Evolutionary conservation across 305 asterid species (phyloP).

Genomic region (Andrographis paniculata): DNA sequence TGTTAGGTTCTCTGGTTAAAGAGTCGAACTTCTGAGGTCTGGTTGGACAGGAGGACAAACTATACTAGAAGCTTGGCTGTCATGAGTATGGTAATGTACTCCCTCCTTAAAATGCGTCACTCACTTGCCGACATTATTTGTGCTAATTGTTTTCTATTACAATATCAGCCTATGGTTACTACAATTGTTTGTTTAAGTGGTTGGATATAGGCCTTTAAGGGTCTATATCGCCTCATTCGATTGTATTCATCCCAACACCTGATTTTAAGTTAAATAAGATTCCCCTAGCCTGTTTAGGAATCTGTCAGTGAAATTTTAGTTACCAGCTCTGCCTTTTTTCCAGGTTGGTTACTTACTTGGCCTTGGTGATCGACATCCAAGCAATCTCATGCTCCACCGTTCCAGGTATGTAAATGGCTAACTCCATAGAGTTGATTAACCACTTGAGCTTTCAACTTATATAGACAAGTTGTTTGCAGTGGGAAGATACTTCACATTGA

Average conservation of each 20-base stretch:
- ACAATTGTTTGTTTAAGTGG: background rate
- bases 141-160: conserved; percentile 1
- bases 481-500: conserved; percentile 98
- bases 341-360: conserved; percentile 99
- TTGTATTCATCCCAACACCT: background rate
- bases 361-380: conserved; percentile 98
- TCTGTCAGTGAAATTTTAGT: conserved; percentile 3
- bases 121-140: conserved; percentile 6
- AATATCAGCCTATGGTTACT: background rate
- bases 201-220: background rate
- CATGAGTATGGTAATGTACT: conserved; percentile 87
- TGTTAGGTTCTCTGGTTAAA: conserved; percentile 93
- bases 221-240: background rate
- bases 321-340: conserved; percentile 14
- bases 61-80: conserved; percentile 98
- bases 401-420: conserved; percentile 43
- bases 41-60: conserved; percentile 97
- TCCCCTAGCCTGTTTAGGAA: conserved; percentile 1
- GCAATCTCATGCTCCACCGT: conserved; percentile 98
- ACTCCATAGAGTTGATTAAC: conserved; percentile 12
- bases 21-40: conserved; percentile 98
- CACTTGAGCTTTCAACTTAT: conserved; percentile 14
- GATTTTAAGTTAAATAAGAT: background rate
- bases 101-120: conserved; percentile 8
- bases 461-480: conserved; percentile 35